Evolutionary conservation across 331 rosid genomes (phyloP), one percentile per base, ranked within the genome.

Genomic region (Erythrophleum ivorense): DNA sequence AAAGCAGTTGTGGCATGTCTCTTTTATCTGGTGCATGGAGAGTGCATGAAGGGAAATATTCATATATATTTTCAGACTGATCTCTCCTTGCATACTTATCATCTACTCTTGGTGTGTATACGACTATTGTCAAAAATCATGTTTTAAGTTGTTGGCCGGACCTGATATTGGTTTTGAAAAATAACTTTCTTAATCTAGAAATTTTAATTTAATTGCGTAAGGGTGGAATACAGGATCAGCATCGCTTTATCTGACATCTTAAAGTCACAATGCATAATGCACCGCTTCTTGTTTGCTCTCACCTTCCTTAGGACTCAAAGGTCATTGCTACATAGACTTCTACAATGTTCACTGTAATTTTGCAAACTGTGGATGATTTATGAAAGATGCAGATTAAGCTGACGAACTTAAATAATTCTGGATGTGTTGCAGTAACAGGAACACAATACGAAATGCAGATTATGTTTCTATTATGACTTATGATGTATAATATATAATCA

Each of bases 251-350:
- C 64, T 41, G 18, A 69, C 65, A 59, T 73, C 36, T 60, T 48
- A 65, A 48, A 58, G 73, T 34, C 75, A 72, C n/a, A 54, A 80
- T 58, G 71, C 53, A 53, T 71, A 21, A 36, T 79, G 68, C 65
- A 29, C 41, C 49, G 2, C 45, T 36, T 46, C 49, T 79, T 66
- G 34, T 46, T 65, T 10, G 10, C 73, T 76, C 34, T 55, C 10
- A 18, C 50, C 67, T 71, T 76, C 52, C 38, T 55, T 8, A 21
- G 49, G 69, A 54, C 68, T 82, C 15, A 18, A 14, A 50, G 46
- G 31, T 68, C n/a, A 31, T 31, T 60, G 45, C 12, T 41, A 14
- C 46, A 18, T 38, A 59, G 75, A 62, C 9, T 29, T 50, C 66
- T 31, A 64, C 41, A 4, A 73, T 73, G 49, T 75, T 41, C 65